phyloP scores from a whole-genome alignment of 768 basidiomycete species.

The Rhodocollybia butyracea region DNA sequence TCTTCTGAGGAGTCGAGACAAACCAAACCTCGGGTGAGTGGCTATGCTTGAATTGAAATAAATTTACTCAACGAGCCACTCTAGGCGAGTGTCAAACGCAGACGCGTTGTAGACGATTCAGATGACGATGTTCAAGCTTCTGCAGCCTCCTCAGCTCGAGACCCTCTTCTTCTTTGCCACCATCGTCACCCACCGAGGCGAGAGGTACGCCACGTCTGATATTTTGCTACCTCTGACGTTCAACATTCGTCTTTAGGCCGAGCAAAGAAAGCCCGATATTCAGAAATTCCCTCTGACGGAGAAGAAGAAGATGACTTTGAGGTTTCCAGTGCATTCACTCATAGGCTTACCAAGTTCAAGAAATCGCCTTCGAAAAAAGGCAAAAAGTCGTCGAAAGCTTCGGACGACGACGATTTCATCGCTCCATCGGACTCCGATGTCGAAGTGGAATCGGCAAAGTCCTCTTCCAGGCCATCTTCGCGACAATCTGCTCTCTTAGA shows the following conservation, averaged over 20 bases:
- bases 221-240: conserved; percentile 9
- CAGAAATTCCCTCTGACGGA: conserved; percentile 43
- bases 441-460: conserved; percentile 44
- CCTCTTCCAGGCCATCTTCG: conserved; percentile 52
- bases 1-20: conserved; percentile 44
- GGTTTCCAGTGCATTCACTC: conserved; percentile 47
- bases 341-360: conserved; percentile 61
- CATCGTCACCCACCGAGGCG: conserved; percentile 37
- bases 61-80: conserved; percentile 4
- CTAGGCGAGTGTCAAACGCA: conserved; percentile 56
- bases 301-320: conserved; percentile 48
- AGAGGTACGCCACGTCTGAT: conserved; percentile 19
- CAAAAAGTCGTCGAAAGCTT: conserved; percentile 37
- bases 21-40: conserved; percentile 30
- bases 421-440: conserved; percentile 63
- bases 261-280: conserved; percentile 61
- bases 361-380: conserved; percentile 54
- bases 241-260: conserved; percentile 28
- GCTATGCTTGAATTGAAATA: background rate
- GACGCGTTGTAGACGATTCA: conserved; percentile 65
- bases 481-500: conserved; percentile 34
- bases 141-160: conserved; percentile 19
- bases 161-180: conserved; percentile 17
- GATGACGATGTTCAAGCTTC: conserved; percentile 56
- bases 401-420: conserved; percentile 71